Evolutionary conservation across 768 basidiomycete genomes (phyloP).

Genomic region (Mrakia blollopis): DNA sequence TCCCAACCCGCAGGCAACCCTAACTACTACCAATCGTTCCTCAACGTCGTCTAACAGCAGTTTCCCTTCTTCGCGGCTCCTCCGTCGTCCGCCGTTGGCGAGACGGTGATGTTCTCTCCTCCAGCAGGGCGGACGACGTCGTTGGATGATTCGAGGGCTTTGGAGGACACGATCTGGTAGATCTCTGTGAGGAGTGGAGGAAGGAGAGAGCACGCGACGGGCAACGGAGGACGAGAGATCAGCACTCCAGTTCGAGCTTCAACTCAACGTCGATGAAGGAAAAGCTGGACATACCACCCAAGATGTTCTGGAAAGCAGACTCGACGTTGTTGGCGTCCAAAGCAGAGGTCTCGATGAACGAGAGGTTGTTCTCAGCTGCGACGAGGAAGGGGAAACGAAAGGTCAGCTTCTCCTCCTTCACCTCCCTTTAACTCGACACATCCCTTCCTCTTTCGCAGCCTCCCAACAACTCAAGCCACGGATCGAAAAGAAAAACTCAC

Average conservation of each 20-base stretch:
- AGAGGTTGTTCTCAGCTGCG: conserved; percentile 79
- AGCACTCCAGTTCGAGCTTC: background rate
- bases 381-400: background rate
- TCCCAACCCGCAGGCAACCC: background rate
- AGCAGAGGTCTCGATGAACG: conserved; percentile 98
- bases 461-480: background rate
- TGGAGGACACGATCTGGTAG: conserved; percentile 94
- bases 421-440: background rate
- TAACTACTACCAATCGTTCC: background rate
- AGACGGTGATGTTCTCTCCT: conserved; percentile 80
- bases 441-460: background rate
- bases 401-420: conserved; percentile 10
- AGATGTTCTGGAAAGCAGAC: conserved; percentile 91
- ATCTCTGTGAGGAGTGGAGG: conserved; percentile 59
- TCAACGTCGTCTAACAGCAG: conserved; percentile 44
- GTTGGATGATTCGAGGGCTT: conserved; percentile 78
- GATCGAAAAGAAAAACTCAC: conserved; percentile 50
- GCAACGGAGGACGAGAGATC: too few relatives aligned
- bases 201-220: background rate
- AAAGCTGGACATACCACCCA: conserved; percentile 61
- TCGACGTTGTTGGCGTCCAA: conserved; percentile 99
- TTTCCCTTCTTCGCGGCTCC: conserved; percentile 44
- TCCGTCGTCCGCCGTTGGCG: conserved; percentile 55
- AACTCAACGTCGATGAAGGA: background rate
- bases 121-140: conserved; percentile 71